Percentiles rank a stretch among this genome's conserved stretches.
Conservation (phyloP, 345 rosid genomes). For the Pugionium cornutum region DNA sequence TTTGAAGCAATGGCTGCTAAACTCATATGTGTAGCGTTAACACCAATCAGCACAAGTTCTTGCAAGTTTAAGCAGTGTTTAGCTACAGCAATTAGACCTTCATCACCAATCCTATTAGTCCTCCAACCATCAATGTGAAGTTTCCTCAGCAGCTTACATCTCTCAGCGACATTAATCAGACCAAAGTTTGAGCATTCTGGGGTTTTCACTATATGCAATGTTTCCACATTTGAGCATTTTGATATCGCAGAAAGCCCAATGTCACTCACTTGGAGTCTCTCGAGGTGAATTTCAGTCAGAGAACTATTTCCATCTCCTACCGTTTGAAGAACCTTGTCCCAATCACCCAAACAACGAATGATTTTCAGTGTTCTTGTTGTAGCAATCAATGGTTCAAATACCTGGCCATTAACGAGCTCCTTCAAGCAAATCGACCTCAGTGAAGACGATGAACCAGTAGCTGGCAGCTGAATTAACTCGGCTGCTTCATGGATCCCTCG, state of each 20-base stretch:
- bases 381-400: constrained; percentile 61
- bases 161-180: constrained; percentile 55
- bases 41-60: constrained; percentile 82
- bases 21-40: constrained; percentile 62
- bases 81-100: constrained; percentile 67
- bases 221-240: constrained; percentile 58
- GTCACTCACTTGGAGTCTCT: constrained; percentile 78
- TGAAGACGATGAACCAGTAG: constrained; percentile 43
- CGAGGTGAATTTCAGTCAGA: constrained; percentile 66
- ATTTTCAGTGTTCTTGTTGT: constrained; percentile 57
- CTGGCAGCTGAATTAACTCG: constrained; percentile 49
- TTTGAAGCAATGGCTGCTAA: constrained; percentile 52
- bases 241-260: constrained; percentile 58
- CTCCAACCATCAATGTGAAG: constrained; percentile 86
- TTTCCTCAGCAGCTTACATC: constrained; percentile 66
- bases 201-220: constrained; percentile 58
- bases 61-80: constrained; percentile 58
- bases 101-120: constrained; percentile 68
- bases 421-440: constrained; percentile 69
- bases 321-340: constrained; percentile 64
- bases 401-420: constrained; percentile 76
- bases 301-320: constrained; percentile 43
- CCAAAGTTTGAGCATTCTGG: constrained; percentile 70
- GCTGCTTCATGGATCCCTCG: constrained; percentile 54
- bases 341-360: constrained; percentile 75